Percentiles rank a stretch among this genome's conserved stretches.
Evolutionary conservation across 2,329 filamentous ascomycete genomes (phyloP).

Genomic region (Penicillium sp.): DNA sequence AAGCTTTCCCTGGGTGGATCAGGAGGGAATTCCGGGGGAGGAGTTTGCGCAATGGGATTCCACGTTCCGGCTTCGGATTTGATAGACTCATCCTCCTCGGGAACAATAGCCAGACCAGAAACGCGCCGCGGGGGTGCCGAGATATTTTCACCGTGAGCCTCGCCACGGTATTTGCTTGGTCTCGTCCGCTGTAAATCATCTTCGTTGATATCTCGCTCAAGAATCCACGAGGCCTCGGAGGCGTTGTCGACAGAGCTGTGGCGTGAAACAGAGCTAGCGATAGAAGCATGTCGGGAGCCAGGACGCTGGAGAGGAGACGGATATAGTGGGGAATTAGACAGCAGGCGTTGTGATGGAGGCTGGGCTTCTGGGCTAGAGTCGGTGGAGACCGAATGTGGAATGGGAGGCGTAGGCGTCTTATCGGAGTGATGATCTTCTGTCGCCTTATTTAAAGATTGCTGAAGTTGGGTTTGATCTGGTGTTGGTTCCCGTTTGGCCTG

Average conservation of each 20-base stretch:
- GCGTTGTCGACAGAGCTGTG: slow-evolving; percentile 34
- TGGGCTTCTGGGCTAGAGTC: slow-evolving; percentile 32
- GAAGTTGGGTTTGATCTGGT: slow-evolving; percentile 36
- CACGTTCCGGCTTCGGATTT: neutral
- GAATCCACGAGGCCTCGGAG: slow-evolving; percentile 35
- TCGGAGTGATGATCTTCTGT: slow-evolving; percentile 29
- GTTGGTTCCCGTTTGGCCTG: slow-evolving; percentile 34
- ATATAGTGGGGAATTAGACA: slow-evolving; percentile 28
- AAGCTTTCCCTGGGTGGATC: slow-evolving; percentile 4
- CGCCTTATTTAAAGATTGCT: slow-evolving; percentile 30
- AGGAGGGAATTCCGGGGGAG: neutral
- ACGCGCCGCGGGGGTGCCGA: slow-evolving; percentile 39
- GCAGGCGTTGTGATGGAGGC: slow-evolving; percentile 21
- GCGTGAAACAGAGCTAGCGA: slow-evolving; percentile 21
- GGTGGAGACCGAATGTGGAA: slow-evolving; percentile 35
- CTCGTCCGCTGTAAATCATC: slow-evolving; percentile 39
- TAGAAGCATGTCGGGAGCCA: slow-evolving; percentile 15
- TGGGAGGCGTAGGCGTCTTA: slow-evolving; percentile 37
- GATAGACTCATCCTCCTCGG: slow-evolving; percentile 30
- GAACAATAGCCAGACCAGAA: slow-evolving; percentile 32
- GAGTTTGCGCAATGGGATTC: neutral
- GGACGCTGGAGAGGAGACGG: slow-evolving; percentile 29
- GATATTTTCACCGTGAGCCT: slow-evolving; percentile 34
- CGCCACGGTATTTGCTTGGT: slow-evolving; percentile 24
- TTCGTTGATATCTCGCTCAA: slow-evolving; percentile 40